Evolutionary conservation across 1,284 basidiomycete species (phyloP).

Genomic region (Microbotryum lychnidis-dioicae): DNA sequence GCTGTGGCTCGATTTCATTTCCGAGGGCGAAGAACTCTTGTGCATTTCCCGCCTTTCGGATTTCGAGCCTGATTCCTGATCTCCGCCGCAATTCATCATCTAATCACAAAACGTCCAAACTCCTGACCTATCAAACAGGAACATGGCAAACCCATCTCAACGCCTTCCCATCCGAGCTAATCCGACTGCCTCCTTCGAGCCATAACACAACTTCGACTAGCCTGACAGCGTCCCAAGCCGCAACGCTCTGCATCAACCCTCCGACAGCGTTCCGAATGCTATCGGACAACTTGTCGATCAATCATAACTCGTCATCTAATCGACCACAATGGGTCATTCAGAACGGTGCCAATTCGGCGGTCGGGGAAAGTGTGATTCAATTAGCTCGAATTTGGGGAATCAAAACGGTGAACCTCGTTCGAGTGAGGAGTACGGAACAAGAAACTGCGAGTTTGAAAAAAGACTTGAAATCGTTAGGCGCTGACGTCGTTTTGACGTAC

Average conservation of each 20-base stretch:
- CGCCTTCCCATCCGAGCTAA: constrained; percentile 51
- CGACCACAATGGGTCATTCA: constrained; percentile 56
- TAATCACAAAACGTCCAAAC: neutral
- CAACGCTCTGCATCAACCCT: constrained; percentile 72
- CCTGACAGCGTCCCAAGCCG: constrained; percentile 49
- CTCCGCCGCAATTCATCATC: no score
- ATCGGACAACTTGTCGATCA: constrained; percentile 48
- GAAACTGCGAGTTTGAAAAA: constrained; percentile 49
- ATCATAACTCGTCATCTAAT: no score
- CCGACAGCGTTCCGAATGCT: constrained; percentile 75
- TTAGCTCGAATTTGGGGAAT: constrained; percentile 44
- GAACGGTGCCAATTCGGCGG: constrained; percentile 76
- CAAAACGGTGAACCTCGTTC: constrained; percentile 68
- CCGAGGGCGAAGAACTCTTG: no score
- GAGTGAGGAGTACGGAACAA: constrained; percentile 56
- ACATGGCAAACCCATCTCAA: constrained; percentile 66
- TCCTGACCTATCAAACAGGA: constrained; percentile 41
- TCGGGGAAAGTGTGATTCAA: constrained; percentile 35
- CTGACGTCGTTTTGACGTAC: constrained; percentile 64
- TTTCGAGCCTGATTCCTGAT: no score
- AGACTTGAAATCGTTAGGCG: constrained; percentile 55
- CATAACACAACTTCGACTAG: constrained; percentile 18
- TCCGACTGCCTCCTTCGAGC: constrained; percentile 50
- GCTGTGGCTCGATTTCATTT: neutral
- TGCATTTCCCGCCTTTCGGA: no score